Evolutionary conservation across 164 flowering plant species (phyloP).

Genomic region (Vitis rotundifolia): DNA sequence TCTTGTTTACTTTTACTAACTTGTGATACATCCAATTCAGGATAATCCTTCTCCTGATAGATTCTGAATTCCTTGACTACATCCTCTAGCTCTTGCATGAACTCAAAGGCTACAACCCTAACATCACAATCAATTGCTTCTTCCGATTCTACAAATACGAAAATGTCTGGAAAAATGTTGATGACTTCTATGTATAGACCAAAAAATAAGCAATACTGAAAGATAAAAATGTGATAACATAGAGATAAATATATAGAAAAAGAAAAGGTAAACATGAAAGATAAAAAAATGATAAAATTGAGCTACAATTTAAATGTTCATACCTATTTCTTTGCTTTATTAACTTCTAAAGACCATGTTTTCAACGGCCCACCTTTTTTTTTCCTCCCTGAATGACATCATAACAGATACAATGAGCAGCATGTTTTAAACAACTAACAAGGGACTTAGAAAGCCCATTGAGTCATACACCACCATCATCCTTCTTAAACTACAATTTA

Average conservation of each 20-base stretch:
- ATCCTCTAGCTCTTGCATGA: constrained; percentile 28
- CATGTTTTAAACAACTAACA: no score
- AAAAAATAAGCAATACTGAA: neutral
- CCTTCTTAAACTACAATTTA: no score
- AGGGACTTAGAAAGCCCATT: no score
- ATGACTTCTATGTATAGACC: neutral
- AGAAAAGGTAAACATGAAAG: neutral
- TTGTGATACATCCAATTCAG: constrained; percentile 9
- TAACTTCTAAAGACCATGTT: no score
- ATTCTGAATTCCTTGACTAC: constrained; percentile 22
- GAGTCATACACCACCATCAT: no score
- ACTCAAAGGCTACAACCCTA: constrained; percentile 12
- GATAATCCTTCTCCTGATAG: constrained; percentile 7
- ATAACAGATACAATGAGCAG: no score
- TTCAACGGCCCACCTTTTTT: no score
- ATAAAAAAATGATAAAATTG: neutral
- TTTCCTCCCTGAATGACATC: no score
- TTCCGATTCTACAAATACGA: constrained; percentile 16
- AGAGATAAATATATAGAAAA: no score
- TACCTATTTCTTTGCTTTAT: no score
- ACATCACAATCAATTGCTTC: constrained; percentile 22
- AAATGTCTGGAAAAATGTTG: neutral
- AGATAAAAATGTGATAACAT: neutral
- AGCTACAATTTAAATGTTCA: neutral
- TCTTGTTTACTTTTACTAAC: constrained; percentile 34